Evolutionary conservation across 2,329 filamentous ascomycete genomes (phyloP).

Genomic region (Aspergillus neotritici): DNA sequence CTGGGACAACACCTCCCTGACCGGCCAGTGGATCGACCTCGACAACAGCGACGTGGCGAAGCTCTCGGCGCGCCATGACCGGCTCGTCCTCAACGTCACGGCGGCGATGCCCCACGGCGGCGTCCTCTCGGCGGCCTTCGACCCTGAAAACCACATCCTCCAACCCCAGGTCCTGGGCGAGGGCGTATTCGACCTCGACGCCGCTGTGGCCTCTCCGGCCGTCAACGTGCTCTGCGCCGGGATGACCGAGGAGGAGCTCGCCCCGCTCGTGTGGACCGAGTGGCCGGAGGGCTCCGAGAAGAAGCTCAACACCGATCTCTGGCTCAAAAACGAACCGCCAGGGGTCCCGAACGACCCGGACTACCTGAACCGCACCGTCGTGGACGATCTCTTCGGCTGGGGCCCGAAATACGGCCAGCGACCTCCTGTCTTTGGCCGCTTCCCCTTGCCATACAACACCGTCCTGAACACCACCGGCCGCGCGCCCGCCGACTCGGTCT

Average conservation of each 20-base stretch:
- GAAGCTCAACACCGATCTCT: conserved; percentile 24
- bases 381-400: conserved; percentile 69
- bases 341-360: conserved; percentile 35
- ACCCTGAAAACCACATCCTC: conserved; percentile 59
- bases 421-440: conserved; percentile 51
- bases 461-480: conserved; percentile 50
- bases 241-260: conserved; percentile 54
- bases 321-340: conserved; percentile 21
- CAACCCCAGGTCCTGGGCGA: conserved; percentile 64
- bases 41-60: conserved; percentile 45
- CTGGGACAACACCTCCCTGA: conserved; percentile 67
- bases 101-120: conserved; percentile 71
- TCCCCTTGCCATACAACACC: conserved; percentile 61
- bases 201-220: conserved; percentile 63
- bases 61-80: conserved; percentile 45
- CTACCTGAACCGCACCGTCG: conserved; percentile 53
- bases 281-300: conserved; percentile 47
- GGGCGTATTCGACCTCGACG: conserved; percentile 62
- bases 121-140: conserved; percentile 59
- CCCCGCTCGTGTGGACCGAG: conserved; percentile 57
- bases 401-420: conserved; percentile 47
- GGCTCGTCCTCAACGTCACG: conserved; percentile 69
- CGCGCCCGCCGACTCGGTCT: conserved; percentile 52
- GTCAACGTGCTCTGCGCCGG: conserved; percentile 70
- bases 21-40: conserved; percentile 62